Conservation (phyloP, 2,329 filamentous ascomycete species). For the Trichoderma guizhouense region DNA sequence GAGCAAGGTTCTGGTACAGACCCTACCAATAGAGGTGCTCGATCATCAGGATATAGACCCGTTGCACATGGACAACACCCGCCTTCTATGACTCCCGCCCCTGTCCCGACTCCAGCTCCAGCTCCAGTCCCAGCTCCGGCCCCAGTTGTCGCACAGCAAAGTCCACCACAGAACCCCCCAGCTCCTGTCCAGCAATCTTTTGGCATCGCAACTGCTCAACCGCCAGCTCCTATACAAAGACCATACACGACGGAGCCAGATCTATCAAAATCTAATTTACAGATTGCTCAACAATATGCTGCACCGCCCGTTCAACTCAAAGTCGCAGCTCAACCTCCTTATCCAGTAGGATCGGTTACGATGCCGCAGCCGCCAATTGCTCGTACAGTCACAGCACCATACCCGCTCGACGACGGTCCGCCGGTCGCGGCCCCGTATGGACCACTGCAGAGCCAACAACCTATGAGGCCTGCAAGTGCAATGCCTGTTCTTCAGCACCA, state of each 20-base stretch:
- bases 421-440: background rate
- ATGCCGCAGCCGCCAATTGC: background rate
- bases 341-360: background rate
- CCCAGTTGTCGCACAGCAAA: background rate
- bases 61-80: slow-evolving; percentile 13
- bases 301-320: background rate
- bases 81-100: slow-evolving; percentile 9
- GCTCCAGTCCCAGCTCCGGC: background rate
- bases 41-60: background rate
- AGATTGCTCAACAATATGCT: background rate
- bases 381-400: slow-evolving; percentile 10
- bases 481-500: slow-evolving; percentile 16
- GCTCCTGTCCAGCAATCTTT: background rate
- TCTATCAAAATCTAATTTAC: background rate
- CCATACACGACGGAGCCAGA: background rate
- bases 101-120: background rate
- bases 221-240: background rate
- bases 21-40: background rate
- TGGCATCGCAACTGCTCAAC: background rate
- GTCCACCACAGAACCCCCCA: background rate
- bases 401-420: slow-evolving; percentile 13
- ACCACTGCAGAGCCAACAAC: slow-evolving; percentile 11
- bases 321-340: background rate
- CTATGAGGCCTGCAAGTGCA: slow-evolving; percentile 15
- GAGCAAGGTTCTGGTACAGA: background rate